Conservation (phyloP, 345 rosid genomes). For the Populus nigra region DNA sequence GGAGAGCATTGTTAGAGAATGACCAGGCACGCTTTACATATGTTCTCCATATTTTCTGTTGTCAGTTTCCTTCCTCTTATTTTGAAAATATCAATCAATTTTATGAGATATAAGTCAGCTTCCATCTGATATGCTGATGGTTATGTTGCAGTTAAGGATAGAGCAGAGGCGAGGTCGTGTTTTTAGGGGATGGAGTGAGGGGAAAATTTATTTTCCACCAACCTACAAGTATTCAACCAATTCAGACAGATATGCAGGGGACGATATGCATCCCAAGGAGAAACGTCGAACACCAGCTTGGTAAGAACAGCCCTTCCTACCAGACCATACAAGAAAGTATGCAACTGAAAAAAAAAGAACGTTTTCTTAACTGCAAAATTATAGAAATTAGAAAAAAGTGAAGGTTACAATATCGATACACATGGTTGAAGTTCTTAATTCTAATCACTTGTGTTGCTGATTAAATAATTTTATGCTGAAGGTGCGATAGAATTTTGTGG, state of each 20-base stretch:
- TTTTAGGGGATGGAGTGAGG: conserved; percentile 91
- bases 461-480: conserved; percentile 21
- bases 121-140: conserved; percentile 20
- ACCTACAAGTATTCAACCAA: conserved; percentile 96
- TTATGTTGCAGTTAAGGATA: conserved; percentile 64
- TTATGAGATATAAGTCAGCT: not conserved
- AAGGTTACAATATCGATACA: not conserved
- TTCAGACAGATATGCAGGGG: conserved; percentile 95
- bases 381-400: not conserved
- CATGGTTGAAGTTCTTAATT: not conserved
- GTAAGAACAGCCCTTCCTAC: conserved; percentile 39
- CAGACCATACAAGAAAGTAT: not conserved
- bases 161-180: conserved; percentile 86
- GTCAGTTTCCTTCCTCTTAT: not conserved
- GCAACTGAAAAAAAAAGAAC: not conserved
- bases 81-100: not conserved
- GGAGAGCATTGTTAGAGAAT: conserved; percentile 93
- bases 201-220: conserved; percentile 95
- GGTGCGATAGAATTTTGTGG: conserved; percentile 98
- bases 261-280: conserved; percentile 84
- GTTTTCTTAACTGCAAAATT: not conserved
- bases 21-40: conserved; percentile 68
- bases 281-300: conserved; percentile 99
- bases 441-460: conserved; percentile 19
- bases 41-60: not conserved